phyloP scores from a whole-genome alignment of 2,329 filamentous ascomycete species.

The Dactylellina parvicollis region DNA sequence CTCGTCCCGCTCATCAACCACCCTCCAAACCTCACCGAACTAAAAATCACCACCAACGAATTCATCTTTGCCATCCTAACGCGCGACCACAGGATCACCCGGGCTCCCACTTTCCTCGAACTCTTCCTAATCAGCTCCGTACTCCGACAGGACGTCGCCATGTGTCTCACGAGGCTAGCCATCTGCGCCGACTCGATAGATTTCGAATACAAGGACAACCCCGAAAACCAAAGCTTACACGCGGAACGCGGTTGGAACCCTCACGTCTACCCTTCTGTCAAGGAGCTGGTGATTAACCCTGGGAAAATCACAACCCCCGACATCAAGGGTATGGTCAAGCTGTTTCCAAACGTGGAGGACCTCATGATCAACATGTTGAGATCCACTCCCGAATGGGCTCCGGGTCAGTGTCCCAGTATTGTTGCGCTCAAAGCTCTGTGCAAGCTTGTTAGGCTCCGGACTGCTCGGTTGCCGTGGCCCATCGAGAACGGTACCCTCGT shows the following conservation, averaged over 20 bases:
- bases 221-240: background rate
- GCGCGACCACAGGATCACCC: background rate
- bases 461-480: background rate
- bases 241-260: background rate
- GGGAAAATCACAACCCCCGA: background rate
- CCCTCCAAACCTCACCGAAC: background rate
- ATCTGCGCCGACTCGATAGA: background rate
- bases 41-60: background rate
- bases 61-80: background rate
- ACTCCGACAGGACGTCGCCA: background rate
- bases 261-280: background rate
- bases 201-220: background rate
- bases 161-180: background rate
- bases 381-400: background rate
- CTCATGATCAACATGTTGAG: background rate
- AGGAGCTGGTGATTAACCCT: background rate
- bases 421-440: background rate
- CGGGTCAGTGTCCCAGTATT: background rate
- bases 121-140: slow-evolving; percentile 2
- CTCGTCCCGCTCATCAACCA: background rate
- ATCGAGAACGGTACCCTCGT: background rate
- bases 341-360: background rate
- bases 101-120: background rate
- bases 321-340: background rate
- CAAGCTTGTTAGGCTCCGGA: background rate